Base-by-base conservation (phyloP, 2,329 filamentous ascomycete species). In the Atkinsonella hypoxylon region DNA sequence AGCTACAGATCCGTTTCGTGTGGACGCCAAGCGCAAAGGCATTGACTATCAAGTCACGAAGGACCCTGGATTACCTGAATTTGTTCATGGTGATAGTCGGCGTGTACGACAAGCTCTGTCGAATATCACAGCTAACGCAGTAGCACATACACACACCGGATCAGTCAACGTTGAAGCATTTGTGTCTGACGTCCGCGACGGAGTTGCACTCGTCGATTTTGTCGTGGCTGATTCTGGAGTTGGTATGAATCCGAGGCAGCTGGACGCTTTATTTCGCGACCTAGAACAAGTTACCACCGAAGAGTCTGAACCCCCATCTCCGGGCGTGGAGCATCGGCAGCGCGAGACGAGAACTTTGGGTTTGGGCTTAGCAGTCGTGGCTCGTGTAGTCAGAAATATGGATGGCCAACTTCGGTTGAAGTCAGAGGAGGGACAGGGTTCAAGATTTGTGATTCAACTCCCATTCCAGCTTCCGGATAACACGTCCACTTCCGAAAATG, bases 371-470 rank as follows among this genome's bases (percentile, higher is more conserved):
- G 89, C 89, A 0, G 75, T 94, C 12, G 89, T 95, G n/a, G 86
- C 87, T 15, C 80, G 89, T 38, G 87, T 89, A 36, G 76, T 95
- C 32, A 79, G 83, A n/a, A 95, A 89, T 60, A 93, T 95, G 87
- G 84, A 91, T 52, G 90, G 89, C 0, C 89, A 95, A 60, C 67
- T 95, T 31, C 81, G 88, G 1, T 69, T 95, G 1, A 91, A 89
- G 59, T 95, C 89, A 0, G 87, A 93, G 59, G 78, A 85, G 61
- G 85, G 85, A 2, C 86, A 84, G 58, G 89, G 90, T 0, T 90
- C 89, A 17, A 77, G 86, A 48, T 95, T 95, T 56, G 81, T 89
- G 18, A 79, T 95, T 22, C 80, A 87, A 55, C 70, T 95, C 31
- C 84, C 85, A 0, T 93, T 95, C 56, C 74, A 81, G 8, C 62